phyloP scores from a whole-genome alignment of 495 filamentous ascomycete genomes.

The Aspergillus taichungensis region DNA sequence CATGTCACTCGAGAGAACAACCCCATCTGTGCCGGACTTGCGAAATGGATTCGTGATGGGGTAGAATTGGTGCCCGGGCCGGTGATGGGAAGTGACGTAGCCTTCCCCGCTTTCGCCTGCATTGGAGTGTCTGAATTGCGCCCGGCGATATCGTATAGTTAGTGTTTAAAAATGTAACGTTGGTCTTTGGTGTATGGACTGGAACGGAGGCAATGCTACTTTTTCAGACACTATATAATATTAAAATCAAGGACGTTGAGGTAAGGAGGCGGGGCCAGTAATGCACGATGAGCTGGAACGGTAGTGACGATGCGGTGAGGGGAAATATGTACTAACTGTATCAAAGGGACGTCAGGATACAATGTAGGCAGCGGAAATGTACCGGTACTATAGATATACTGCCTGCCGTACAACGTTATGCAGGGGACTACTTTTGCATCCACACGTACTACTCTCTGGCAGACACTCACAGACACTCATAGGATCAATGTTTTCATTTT shows the following conservation, averaged over 20 bases:
- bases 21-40: conserved; percentile 36
- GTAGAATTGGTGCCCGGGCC: conserved; percentile 6
- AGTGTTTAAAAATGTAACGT: too few relatives aligned
- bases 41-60: conserved; percentile 21
- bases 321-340: background rate
- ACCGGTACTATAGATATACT: too few relatives aligned
- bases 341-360: background rate
- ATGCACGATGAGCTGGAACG: conserved; percentile 3
- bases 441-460: too few relatives aligned
- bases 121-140: conserved; percentile 11
- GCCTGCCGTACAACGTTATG: too few relatives aligned
- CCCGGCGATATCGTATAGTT: too few relatives aligned
- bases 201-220: too few relatives aligned
- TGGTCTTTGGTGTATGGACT: too few relatives aligned
- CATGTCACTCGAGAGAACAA: conserved; percentile 45
- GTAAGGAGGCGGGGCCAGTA: background rate
- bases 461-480: background rate
- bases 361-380: too few relatives aligned
- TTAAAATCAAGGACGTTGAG: background rate
- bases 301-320: conserved; percentile 10
- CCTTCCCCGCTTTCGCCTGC: conserved; percentile 12
- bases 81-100: conserved; percentile 17
- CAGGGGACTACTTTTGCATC: too few relatives aligned
- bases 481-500: background rate
- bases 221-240: too few relatives aligned